Conservation (phyloP, 371 early-diverging fungal species). For the Rhizopus arrhizus region DNA sequence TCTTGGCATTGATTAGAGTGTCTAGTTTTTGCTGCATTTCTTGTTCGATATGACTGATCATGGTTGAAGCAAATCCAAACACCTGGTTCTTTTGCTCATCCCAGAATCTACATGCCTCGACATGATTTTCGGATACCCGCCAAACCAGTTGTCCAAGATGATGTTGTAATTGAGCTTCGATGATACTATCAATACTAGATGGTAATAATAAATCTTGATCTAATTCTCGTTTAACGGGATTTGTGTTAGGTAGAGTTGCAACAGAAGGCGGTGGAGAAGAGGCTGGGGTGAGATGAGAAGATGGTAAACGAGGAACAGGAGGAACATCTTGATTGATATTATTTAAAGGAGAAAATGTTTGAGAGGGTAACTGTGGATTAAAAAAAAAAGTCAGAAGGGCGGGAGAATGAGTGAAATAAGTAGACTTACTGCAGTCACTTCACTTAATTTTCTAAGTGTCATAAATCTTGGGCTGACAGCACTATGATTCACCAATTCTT, state of each 20-base stretch:
- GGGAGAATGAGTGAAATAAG: not conserved
- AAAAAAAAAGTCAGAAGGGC: not conserved
- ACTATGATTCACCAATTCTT: conserved; percentile 27
- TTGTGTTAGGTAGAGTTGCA: not conserved
- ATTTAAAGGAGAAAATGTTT: conserved; percentile 14
- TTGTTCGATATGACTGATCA: conserved; percentile 25
- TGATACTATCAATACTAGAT: conserved; percentile 20
- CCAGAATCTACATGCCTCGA: conserved; percentile 39
- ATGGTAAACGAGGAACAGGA: conserved; percentile 23
- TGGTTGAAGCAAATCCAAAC: conserved; percentile 27
- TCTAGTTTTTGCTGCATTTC: conserved; percentile 3
- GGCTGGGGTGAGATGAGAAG: not conserved
- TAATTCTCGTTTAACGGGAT: not conserved
- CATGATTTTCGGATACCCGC: conserved; percentile 38
- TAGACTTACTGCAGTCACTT: conserved; percentile 32
- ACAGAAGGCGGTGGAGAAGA: not conserved
- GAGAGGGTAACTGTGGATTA: conserved; percentile 17
- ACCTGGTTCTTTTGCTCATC: conserved; percentile 48
- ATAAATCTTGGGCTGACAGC: conserved; percentile 52
- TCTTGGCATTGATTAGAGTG: not conserved
- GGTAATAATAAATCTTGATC: not conserved
- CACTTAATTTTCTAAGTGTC: conserved; percentile 47
- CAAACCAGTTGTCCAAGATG: conserved; percentile 39
- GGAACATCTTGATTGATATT: conserved; percentile 5
- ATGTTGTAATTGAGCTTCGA: conserved; percentile 30